Conservation (phyloP, 2,329 filamentous ascomycete genomes). For the Blastomyces parvus region DNA sequence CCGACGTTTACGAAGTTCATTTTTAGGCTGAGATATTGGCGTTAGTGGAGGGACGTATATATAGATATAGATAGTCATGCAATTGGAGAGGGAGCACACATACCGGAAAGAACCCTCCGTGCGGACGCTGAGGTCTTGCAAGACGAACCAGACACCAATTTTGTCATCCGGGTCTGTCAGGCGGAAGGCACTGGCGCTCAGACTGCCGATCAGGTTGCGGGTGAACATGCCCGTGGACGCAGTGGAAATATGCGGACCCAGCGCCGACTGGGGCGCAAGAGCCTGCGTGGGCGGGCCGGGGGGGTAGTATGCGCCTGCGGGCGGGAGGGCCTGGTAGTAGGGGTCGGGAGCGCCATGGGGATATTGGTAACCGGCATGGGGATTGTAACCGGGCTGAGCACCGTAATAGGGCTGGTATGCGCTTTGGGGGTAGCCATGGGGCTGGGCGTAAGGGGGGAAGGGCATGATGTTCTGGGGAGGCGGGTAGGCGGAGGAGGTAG, state of each 20-base stretch:
- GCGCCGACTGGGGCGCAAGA: slow-evolving; percentile 11
- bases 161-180: slow-evolving; percentile 70
- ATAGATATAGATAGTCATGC: neutral
- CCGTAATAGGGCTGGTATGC: slow-evolving; percentile 32
- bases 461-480: slow-evolving; percentile 32
- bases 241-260: slow-evolving; percentile 23
- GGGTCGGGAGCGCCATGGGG: slow-evolving; percentile 23
- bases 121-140: slow-evolving; percentile 88
- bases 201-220: slow-evolving; percentile 83
- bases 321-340: slow-evolving; percentile 22
- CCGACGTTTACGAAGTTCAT: slow-evolving; percentile 78
- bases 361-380: slow-evolving; percentile 29
- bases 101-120: slow-evolving; percentile 88
- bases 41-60: neutral
- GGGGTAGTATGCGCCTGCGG: slow-evolving; percentile 8
- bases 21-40: slow-evolving; percentile 43
- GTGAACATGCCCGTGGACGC: slow-evolving; percentile 74
- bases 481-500: slow-evolving; percentile 68
- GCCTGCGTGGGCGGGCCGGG: slow-evolving; percentile 9
- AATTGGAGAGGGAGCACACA: slow-evolving; percentile 22
- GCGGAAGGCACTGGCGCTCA: slow-evolving; percentile 79
- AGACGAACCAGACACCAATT: slow-evolving; percentile 89
- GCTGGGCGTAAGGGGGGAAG: slow-evolving; percentile 30
- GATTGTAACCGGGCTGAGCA: slow-evolving; percentile 16
- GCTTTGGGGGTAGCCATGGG: slow-evolving; percentile 34